These are phyloP conservation scores for Paramecium octaurelia DNA, from an alignment of 73 alveolate genomes.

Conservation along the genomic window DNA sequence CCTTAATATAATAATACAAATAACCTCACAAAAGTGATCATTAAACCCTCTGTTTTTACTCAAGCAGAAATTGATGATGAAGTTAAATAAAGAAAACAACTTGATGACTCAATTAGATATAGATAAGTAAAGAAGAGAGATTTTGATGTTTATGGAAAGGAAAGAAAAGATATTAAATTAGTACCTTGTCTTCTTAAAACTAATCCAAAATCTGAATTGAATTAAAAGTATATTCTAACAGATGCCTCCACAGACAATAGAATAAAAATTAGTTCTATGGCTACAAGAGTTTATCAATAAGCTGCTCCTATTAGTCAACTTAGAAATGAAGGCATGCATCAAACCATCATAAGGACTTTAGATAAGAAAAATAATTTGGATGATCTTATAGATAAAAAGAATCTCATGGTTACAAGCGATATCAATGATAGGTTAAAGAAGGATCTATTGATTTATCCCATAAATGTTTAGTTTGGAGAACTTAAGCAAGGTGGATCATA, in stretches of 20 bases:
- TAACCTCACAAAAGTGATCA: neutral
- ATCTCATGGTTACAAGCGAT: slow-evolving; percentile 94
- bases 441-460: slow-evolving; percentile 68
- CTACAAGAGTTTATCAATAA: slow-evolving; percentile 87
- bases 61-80: slow-evolving; percentile 66
- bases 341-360: slow-evolving; percentile 88
- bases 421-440: slow-evolving; percentile 88
- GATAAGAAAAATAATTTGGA: slow-evolving; percentile 91
- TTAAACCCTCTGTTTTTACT: slow-evolving; percentile 59
- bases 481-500: slow-evolving; percentile 64
- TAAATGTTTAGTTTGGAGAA: slow-evolving; percentile 68
- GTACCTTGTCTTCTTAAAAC: slow-evolving; percentile 75
- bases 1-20: neutral
- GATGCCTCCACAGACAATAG: slow-evolving; percentile 95
- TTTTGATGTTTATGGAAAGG: slow-evolving; percentile 74
- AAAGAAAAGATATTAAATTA: slow-evolving; percentile 68
- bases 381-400: slow-evolving; percentile 91
- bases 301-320: slow-evolving; percentile 95
- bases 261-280: slow-evolving; percentile 92
- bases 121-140: slow-evolving; percentile 76
- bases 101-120: slow-evolving; percentile 53
- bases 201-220: slow-evolving; percentile 87
- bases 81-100: slow-evolving; percentile 43
- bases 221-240: slow-evolving; percentile 91
- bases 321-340: slow-evolving; percentile 96